These are phyloP conservation scores for Panicum miliaceum DNA, from an alignment of 176 grass and related monocot species.

Conservation along the genomic window DNA sequence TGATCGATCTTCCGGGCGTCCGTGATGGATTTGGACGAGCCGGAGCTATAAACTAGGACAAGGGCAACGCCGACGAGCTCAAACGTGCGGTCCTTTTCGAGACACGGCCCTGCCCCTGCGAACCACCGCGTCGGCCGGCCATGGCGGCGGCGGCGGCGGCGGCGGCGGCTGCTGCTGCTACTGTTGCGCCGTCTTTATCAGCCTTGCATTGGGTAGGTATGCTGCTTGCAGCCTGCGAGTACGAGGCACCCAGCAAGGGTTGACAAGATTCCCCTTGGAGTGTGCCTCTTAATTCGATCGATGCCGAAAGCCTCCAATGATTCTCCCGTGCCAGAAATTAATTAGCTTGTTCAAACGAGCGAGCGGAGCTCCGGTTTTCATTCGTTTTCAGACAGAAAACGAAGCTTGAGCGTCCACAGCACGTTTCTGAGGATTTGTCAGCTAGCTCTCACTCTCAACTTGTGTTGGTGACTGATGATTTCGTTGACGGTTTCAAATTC, in stretches of 20 bases:
- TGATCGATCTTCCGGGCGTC: background rate
- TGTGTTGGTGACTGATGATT: conserved; percentile 7
- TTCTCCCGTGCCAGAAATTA: background rate
- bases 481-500: background rate
- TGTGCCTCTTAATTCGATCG: background rate
- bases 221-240: no score
- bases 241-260: background rate
- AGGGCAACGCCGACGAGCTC: background rate
- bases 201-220: background rate
- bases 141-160: no score
- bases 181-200: conserved; percentile 30
- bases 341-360: background rate
- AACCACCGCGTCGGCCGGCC: conserved; percentile 36
- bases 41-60: background rate
- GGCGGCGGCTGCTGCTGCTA: background rate
- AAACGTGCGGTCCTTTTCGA: background rate
- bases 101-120: conserved; percentile 13
- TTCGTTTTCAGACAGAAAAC: conserved; percentile 1
- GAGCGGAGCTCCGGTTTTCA: background rate
- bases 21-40: background rate
- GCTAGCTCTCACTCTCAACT: background rate
- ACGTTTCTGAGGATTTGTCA: no score
- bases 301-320: background rate
- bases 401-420: background rate
- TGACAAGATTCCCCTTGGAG: conserved; percentile 1